phyloP scores from a whole-genome alignment of 805 yeast species.

The Teunomyces gatunensis region DNA sequence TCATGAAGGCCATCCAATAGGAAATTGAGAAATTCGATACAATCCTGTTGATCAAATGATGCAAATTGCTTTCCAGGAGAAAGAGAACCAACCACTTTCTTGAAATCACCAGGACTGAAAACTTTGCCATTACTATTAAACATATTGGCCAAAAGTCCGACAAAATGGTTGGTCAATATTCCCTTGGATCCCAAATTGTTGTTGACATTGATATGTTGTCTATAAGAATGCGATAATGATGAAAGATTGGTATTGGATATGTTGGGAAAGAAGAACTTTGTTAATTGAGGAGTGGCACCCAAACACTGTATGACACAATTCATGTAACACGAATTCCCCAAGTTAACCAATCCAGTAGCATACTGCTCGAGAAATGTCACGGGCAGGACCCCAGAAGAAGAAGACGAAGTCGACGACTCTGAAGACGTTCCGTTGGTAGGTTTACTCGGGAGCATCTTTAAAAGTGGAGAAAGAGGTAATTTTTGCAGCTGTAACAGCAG shows the following conservation, averaged over 20 bases:
- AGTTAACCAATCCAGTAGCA: constrained; percentile 70
- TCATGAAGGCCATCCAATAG: constrained; percentile 77
- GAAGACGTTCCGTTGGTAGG: neutral
- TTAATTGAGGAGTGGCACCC: constrained; percentile 65
- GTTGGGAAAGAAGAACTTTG: constrained; percentile 52
- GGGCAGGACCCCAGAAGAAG: neutral
- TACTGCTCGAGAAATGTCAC: constrained; percentile 24
- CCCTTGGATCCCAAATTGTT: constrained; percentile 83
- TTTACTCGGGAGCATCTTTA: neutral
- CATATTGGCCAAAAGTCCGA: constrained; percentile 56
- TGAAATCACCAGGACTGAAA: constrained; percentile 63
- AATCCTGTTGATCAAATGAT: constrained; percentile 77
- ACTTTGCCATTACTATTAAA: constrained; percentile 44
- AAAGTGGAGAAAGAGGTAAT: neutral
- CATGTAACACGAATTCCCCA: constrained; percentile 93
- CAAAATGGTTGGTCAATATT: constrained; percentile 65
- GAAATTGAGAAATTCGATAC: constrained; percentile 77
- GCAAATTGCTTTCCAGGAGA: constrained; percentile 59
- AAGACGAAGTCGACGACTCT: neutral
- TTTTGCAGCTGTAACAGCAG: neutral
- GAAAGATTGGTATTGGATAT: constrained; percentile 22
- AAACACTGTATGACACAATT: constrained; percentile 87
- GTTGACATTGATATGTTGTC: constrained; percentile 64
- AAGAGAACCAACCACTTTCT: constrained; percentile 62
- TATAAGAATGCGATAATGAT: constrained; percentile 46